phyloP scores from a whole-genome alignment of 441 rosid species.

The Flueggea neowawraea region DNA sequence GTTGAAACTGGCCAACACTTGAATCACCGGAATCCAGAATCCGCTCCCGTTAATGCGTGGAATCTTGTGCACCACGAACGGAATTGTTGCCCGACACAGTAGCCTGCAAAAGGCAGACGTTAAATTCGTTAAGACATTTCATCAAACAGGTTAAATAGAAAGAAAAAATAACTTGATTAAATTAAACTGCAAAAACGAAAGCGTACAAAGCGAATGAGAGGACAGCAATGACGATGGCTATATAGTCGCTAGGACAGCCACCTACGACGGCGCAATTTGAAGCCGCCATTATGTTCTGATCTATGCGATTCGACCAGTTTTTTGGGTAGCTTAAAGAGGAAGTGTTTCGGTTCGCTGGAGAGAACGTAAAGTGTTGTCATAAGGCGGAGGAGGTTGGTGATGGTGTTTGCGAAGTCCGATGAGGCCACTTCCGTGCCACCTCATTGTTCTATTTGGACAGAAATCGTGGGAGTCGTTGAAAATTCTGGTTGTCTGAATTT shows the following conservation, averaged over 20 bases:
- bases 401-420: too few species aligned
- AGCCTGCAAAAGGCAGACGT: slow-evolving; percentile 45
- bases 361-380: too few species aligned
- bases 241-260: slow-evolving; percentile 85
- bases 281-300: too few species aligned
- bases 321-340: too few species aligned
- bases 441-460: too few species aligned
- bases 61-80: slow-evolving; percentile 64
- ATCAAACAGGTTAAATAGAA: neutral
- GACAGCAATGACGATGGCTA: slow-evolving; percentile 54
- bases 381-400: too few species aligned
- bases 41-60: slow-evolving; percentile 71
- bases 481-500: too few species aligned
- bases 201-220: slow-evolving; percentile 55
- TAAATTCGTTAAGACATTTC: neutral
- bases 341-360: too few species aligned
- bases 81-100: slow-evolving; percentile 45
- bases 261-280: slow-evolving; percentile 44
- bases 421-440: too few species aligned
- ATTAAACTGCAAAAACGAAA: neutral
- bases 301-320: too few species aligned
- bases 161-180: neutral
- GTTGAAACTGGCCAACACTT: slow-evolving; percentile 74
- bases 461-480: too few species aligned
- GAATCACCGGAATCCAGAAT: slow-evolving; percentile 89